Conservation (phyloP, 192 early-diverging fungal genomes). For the Rhizoclosmatium globosum region DNA sequence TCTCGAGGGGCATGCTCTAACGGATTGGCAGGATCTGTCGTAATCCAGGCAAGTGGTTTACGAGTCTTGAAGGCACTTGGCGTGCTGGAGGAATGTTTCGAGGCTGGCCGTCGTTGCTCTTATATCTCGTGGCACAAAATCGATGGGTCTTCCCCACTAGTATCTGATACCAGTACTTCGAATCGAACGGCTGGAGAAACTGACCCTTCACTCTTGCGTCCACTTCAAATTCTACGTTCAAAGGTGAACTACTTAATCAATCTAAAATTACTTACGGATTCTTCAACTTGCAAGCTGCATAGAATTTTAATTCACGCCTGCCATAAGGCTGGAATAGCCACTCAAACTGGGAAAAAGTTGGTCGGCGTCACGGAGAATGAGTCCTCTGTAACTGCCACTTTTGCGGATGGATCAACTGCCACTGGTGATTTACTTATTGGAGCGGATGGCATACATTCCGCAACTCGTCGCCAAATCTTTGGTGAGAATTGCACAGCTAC, state of each 20-base stretch:
- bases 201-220: too few relatives aligned
- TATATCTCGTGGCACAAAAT: background rate
- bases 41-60: too few relatives aligned
- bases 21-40: too few relatives aligned
- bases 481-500: conserved; percentile 30
- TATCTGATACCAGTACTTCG: too few relatives aligned
- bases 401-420: conserved; percentile 13
- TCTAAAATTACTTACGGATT: background rate
- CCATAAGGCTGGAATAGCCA: background rate
- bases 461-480: conserved; percentile 33
- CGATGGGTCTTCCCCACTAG: background rate
- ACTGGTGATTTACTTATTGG: background rate
- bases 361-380: background rate
- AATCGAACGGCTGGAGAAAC: too few relatives aligned
- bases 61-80: too few relatives aligned
- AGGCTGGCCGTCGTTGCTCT: too few relatives aligned
- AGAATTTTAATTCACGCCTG: background rate
- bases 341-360: background rate
- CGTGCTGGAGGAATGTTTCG: too few relatives aligned
- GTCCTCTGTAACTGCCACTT: conserved; percentile 5
- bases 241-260: too few relatives aligned
- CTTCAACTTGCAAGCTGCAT: background rate
- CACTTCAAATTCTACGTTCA: background rate
- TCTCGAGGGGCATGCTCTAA: too few relatives aligned
- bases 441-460: conserved; percentile 4